A percentile compares a stretch with the other conserved stretches of the same genome.
Evolutionary conservation across 805 yeast genomes (phyloP).

Genomic region (Tetrapisispora phaffii): DNA sequence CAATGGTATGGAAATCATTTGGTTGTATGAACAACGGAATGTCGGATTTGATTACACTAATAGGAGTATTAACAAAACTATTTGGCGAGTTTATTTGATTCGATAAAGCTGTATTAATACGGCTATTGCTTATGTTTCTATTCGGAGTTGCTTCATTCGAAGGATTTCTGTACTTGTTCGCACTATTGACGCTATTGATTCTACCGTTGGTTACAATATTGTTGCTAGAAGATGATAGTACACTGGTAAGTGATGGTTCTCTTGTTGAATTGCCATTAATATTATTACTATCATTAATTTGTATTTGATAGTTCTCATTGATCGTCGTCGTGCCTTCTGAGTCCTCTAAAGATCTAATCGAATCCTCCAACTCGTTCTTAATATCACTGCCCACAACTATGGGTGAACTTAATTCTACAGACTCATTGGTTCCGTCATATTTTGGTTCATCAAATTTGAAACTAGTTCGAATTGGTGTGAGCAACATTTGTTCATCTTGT

Average conservation of each 20-base stretch:
- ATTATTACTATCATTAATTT: neutral
- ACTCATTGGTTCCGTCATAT: neutral
- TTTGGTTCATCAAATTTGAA: neutral
- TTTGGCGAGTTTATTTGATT: neutral
- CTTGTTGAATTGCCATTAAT: neutral
- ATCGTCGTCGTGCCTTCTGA: neutral
- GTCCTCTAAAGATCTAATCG: neutral
- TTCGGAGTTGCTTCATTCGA: constrained; percentile 1
- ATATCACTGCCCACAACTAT: neutral
- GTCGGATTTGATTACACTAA: constrained; percentile 19
- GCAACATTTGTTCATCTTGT: neutral
- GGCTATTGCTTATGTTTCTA: neutral
- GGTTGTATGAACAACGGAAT: constrained; percentile 49
- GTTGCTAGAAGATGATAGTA: neutral
- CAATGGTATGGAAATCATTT: constrained; percentile 43
- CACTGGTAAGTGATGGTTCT: neutral
- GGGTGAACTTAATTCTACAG: neutral
- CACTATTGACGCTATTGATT: neutral
- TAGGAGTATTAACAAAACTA: neutral
- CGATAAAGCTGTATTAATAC: neutral
- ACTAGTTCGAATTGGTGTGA: neutral
- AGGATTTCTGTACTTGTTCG: neutral
- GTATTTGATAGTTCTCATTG: neutral
- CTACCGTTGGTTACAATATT: neutral
- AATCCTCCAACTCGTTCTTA: neutral